A percentile compares a stretch with the other conserved stretches of the same genome.
Evolutionary conservation across 257 asterid species (phyloP).

Genomic region (Solanum lycopersicoides): DNA sequence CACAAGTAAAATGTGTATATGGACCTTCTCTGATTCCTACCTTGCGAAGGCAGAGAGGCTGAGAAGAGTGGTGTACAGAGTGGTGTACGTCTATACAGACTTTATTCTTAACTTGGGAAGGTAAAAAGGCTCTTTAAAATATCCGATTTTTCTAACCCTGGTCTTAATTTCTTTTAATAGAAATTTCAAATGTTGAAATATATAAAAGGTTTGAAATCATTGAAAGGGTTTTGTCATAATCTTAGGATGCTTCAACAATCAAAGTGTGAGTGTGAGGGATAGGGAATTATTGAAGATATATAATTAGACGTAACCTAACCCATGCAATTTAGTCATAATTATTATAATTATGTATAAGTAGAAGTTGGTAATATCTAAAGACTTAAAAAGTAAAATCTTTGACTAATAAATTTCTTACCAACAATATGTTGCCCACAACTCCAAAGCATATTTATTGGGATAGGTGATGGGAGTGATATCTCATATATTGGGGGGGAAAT

Average conservation of each 20-base stretch:
- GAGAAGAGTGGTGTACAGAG: not conserved
- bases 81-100: not conserved
- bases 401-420: constrained; percentile 5
- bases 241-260: not conserved
- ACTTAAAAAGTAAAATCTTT: not conserved
- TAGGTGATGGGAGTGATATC: not conserved
- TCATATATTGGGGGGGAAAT: not conserved
- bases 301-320: constrained; percentile 1
- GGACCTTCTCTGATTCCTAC: not conserved
- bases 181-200: not conserved
- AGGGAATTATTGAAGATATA: not conserved
- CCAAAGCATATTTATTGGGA: not conserved
- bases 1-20: not conserved
- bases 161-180: not conserved
- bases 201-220: not conserved
- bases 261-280: not conserved
- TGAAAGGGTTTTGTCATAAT: not conserved
- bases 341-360: not conserved
- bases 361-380: constrained; percentile 6
- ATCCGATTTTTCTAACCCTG: not conserved
- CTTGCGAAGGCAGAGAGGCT: not conserved
- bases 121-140: not conserved
- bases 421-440: not conserved
- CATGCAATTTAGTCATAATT: constrained; percentile 1
- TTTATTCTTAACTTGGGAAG: not conserved